Conservation (phyloP, 169 alveolate genomes). For the Plasmodium cynomolgi region DNA sequence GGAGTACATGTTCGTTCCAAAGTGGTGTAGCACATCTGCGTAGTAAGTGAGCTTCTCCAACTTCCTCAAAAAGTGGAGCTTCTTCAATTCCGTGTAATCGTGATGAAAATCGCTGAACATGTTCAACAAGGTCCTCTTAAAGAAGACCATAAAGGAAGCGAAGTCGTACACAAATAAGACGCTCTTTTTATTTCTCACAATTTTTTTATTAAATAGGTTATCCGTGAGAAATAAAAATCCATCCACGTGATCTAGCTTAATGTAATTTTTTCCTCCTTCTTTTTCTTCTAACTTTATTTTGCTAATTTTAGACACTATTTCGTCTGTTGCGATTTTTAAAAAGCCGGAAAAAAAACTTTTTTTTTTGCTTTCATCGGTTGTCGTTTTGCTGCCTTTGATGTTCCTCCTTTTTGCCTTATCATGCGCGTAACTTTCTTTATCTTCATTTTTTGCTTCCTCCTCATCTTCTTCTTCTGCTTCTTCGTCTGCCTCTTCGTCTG, state of each 20-base stretch:
- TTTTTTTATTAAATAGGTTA: conserved; percentile 58
- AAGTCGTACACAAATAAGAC: conserved; percentile 21
- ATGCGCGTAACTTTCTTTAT: background rate
- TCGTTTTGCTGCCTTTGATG: background rate
- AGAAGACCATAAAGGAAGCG: conserved; percentile 15
- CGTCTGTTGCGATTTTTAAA: conserved; percentile 72
- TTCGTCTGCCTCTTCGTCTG: background rate
- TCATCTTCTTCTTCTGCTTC: background rate
- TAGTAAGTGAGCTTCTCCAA: conserved; percentile 30
- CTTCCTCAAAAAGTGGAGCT: conserved; percentile 15
- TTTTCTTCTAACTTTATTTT: conserved; percentile 73
- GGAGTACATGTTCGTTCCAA: background rate
- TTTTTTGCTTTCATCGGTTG: conserved; percentile 19
- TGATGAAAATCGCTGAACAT: conserved; percentile 44
- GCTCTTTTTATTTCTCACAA: conserved; percentile 45
- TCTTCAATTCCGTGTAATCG: conserved; percentile 31
- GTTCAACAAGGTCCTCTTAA: conserved; percentile 30
- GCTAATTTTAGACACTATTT: conserved; percentile 52
- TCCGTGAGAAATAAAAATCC: conserved; percentile 49
- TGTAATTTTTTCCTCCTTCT: conserved; percentile 9
- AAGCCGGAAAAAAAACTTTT: conserved; percentile 32
- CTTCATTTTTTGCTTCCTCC: background rate
- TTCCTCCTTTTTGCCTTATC: background rate
- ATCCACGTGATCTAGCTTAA: conserved; percentile 27
- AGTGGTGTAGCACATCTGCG: background rate